phyloP scores from a whole-genome alignment of 192 early-diverging fungal species.

The Coemansia sp. region DNA sequence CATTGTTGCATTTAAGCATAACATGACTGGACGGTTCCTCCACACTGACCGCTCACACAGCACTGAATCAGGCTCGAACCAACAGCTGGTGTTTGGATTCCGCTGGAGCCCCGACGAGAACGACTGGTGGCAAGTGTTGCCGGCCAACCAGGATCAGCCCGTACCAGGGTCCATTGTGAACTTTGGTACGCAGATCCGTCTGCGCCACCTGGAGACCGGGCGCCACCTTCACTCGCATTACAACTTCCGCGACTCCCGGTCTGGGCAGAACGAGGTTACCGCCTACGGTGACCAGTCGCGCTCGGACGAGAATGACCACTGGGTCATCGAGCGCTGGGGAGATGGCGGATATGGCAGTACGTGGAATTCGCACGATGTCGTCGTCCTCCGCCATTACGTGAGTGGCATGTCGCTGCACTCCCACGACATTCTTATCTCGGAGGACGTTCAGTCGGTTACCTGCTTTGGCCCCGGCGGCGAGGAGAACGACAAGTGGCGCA shows the following conservation, averaged over 20 bases:
- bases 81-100: conserved; percentile 58
- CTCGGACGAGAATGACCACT: conserved; percentile 61
- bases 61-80: conserved; percentile 55
- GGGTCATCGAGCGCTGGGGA: conserved; percentile 56
- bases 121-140: conserved; percentile 58
- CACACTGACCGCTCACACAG: conserved; percentile 45
- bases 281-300: conserved; percentile 52
- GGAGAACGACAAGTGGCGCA: conserved; percentile 60
- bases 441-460: conserved; percentile 55
- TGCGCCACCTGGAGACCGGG: conserved; percentile 55
- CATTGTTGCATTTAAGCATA: conserved; percentile 59
- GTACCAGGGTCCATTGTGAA: conserved; percentile 43
- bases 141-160: conserved; percentile 43
- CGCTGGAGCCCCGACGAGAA: conserved; percentile 46
- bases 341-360: conserved; percentile 48
- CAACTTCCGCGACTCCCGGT: conserved; percentile 43
- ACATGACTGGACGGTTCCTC: conserved; percentile 56
- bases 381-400: conserved; percentile 53
- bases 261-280: conserved; percentile 60
- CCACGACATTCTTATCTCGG: conserved; percentile 37
- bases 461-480: conserved; percentile 53
- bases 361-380: conserved; percentile 50
- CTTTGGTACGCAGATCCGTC: conserved; percentile 55
- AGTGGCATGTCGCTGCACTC: conserved; percentile 57
- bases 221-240: conserved; percentile 60